phyloP scores from a whole-genome alignment of 2,329 filamentous ascomycete species.

The Pseudogymnoascus sp. region DNA sequence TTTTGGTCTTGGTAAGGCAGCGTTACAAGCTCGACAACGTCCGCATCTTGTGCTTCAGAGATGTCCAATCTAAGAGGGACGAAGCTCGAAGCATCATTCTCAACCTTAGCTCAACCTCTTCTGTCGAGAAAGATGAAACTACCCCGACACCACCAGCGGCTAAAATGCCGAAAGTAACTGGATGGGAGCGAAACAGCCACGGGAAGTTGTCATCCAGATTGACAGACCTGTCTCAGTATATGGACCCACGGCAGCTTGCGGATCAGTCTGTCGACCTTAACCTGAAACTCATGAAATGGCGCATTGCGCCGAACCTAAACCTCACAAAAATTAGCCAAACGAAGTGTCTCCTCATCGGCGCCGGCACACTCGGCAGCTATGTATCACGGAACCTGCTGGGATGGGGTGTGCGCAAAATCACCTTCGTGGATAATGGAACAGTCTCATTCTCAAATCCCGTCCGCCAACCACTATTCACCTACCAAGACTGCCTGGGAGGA shows the following conservation, averaged over 20 bases:
- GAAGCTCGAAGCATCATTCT: constrained; percentile 76
- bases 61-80: constrained; percentile 68
- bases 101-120: constrained; percentile 24
- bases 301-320: constrained; percentile 80
- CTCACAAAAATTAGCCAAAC: constrained; percentile 83
- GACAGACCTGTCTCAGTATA: constrained; percentile 81
- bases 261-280: constrained; percentile 95
- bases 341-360: constrained; percentile 82
- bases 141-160: constrained; percentile 9
- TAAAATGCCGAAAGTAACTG: constrained; percentile 79
- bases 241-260: constrained; percentile 80
- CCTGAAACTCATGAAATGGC: constrained; percentile 97
- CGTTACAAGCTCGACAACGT: constrained; percentile 68
- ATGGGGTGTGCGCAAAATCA: constrained; percentile 93
- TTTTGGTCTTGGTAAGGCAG: constrained; percentile 75
- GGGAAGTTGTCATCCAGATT: constrained; percentile 71
- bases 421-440: constrained; percentile 85
- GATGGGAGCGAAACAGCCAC: constrained; percentile 80
- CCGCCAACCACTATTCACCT: constrained; percentile 84
- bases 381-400: constrained; percentile 87
- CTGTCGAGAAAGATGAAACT: constrained; percentile 17
- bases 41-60: constrained; percentile 84
- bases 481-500: constrained; percentile 78
- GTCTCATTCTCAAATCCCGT: constrained; percentile 97
- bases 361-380: constrained; percentile 88